Evolutionary conservation across 2,329 filamentous ascomycete species (phyloP).

Genomic region (Alternaria viburni): DNA sequence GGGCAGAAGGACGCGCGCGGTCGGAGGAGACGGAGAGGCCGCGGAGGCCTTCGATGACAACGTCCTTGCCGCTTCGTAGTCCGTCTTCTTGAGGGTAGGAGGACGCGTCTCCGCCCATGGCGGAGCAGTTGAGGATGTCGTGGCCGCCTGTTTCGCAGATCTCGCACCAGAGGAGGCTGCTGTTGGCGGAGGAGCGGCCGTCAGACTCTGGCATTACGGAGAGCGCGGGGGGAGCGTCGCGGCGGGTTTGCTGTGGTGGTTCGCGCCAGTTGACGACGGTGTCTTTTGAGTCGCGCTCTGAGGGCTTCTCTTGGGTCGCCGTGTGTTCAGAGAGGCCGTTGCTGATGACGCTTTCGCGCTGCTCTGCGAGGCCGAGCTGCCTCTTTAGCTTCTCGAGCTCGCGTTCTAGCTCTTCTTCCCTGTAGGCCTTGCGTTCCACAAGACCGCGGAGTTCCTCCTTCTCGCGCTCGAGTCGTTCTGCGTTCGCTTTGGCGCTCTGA

Average conservation of each 20-base stretch:
- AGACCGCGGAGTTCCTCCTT: slow-evolving; percentile 77
- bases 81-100: slow-evolving; percentile 27
- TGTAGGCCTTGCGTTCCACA: slow-evolving; percentile 72
- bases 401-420: slow-evolving; percentile 85
- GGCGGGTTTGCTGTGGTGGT: slow-evolving; percentile 21
- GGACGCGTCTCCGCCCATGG: slow-evolving; percentile 70
- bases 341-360: slow-evolving; percentile 61
- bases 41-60: slow-evolving; percentile 40
- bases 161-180: slow-evolving; percentile 83
- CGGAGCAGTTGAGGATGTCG: slow-evolving; percentile 92
- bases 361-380: slow-evolving; percentile 45
- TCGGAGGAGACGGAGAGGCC: slow-evolving; percentile 44
- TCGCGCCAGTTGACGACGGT: slow-evolving; percentile 66
- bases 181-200: slow-evolving; percentile 65
- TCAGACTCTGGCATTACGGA: slow-evolving; percentile 74
- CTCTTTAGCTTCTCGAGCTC: slow-evolving; percentile 70
- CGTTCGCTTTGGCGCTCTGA: slow-evolving; percentile 63
- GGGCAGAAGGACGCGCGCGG: slow-evolving; percentile 32
- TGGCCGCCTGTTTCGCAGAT: slow-evolving; percentile 92
- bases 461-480: slow-evolving; percentile 79
- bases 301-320: slow-evolving; percentile 57
- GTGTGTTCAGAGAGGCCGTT: slow-evolving; percentile 60
- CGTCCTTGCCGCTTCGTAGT: slow-evolving; percentile 36
- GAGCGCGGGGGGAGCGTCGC: slow-evolving; percentile 55
- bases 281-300: slow-evolving; percentile 69